Evolutionary conservation across 1,284 basidiomycete species (phyloP).

Genomic region (Malassezia furfur): DNA sequence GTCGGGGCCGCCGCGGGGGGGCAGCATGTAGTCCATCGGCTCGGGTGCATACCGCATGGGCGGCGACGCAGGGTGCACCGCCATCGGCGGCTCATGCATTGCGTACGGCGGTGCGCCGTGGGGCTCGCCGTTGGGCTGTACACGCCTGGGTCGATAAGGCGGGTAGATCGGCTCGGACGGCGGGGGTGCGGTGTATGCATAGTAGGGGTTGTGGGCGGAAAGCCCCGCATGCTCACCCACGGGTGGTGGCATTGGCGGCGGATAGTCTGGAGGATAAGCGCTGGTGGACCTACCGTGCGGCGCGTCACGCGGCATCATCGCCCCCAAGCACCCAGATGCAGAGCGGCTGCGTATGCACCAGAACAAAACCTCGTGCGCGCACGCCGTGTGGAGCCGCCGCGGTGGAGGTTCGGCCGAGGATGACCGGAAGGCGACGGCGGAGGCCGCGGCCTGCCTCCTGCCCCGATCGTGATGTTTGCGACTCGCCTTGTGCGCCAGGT

Average conservation of each 20-base stretch:
- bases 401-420: constrained; percentile 10
- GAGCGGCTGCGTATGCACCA: background rate
- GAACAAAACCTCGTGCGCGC: background rate
- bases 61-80: background rate
- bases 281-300: constrained; percentile 6
- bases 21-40: constrained; percentile 7
- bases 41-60: constrained; percentile 7
- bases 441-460: background rate
- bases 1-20: background rate
- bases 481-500: constrained; percentile 13
- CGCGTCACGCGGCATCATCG: constrained; percentile 14
- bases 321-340: background rate
- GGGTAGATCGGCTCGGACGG: background rate
- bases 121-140: background rate
- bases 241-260: background rate
- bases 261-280: constrained; percentile 4
- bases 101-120: background rate
- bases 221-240: background rate
- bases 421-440: background rate
- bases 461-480: constrained; percentile 14
- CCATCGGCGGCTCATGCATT: background rate
- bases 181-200: background rate
- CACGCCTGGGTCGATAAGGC: background rate
- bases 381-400: background rate
- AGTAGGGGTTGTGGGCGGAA: background rate